Evolutionary conservation across 169 alveolate genomes (phyloP), one percentile per base, ranked within the genome.

Genomic region (Plasmodium fragile): DNA sequence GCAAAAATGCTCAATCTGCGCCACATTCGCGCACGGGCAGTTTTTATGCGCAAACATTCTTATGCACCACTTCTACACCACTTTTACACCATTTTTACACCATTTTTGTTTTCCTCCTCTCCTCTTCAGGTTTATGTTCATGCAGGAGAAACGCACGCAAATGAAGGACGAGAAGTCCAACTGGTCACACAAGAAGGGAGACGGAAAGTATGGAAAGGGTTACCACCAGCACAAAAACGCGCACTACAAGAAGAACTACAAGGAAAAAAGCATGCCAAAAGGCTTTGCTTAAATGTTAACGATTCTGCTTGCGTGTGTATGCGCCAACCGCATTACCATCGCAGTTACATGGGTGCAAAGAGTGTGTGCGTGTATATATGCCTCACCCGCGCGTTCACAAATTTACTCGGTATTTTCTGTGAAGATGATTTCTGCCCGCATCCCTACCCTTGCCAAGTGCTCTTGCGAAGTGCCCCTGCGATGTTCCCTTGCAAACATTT

Each of bases 171-270:
- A 85, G 3, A 85, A 85, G 41, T 85, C 93, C 45, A 75, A 43
- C 28, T 85, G 93, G 93, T n/a, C 71, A 11, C 78, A 75, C 71
- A 85, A 85, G 41, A 85, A 85, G 52, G 93, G 93, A 25, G 93
- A 85, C 4, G 59, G 65, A 53, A 85, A 85, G 65, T 85, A 85
- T 25, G 85, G 77, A 85, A 85, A 85, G 79, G 69, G 70, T 43
- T 85, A 85, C 52, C 65, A 75, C 41, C 93, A 77, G 41, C 77
- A 85, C 49, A 85, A 85, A 43, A 85, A 85, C 69, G 16, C 18
- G 30, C 83, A 85, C 59, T 85, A 85, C 49, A 85, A 85, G 79
- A 85, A 85, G 79, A 85, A 73, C 79, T 85, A 69, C 45, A 85
- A 85, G 82, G 93, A 85, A 11, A 85, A 75, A 34, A 53, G 36